A percentile compares a stretch with the other conserved stretches of the same genome.
Evolutionary conservation across 2,329 filamentous ascomycete genomes (phyloP).

Genomic region (Blastomyces percursus): DNA sequence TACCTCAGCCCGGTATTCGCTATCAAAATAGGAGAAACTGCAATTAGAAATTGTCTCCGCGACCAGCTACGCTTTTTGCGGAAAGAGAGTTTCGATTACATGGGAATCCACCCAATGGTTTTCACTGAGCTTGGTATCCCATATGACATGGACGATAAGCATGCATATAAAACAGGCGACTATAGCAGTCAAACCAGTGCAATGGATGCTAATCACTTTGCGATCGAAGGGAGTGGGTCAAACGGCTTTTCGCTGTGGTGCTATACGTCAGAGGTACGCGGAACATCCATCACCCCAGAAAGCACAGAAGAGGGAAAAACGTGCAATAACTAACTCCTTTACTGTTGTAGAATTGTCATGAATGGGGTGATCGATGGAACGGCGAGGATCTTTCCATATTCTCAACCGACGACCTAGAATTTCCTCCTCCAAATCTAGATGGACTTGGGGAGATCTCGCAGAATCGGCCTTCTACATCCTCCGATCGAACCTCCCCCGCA

Average conservation of each 20-base stretch:
- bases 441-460: conserved; percentile 22
- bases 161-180: conserved; percentile 90
- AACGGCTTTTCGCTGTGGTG: conserved; percentile 87
- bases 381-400: conserved; percentile 91
- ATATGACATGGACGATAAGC: conserved; percentile 96
- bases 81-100: conserved; percentile 76
- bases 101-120: conserved; percentile 78
- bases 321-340: neutral
- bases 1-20: conserved; percentile 85
- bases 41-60: conserved; percentile 84
- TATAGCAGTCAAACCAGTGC: conserved; percentile 86
- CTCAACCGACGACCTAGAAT: conserved; percentile 65
- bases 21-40: conserved; percentile 82
- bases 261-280: conserved; percentile 58
- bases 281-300: conserved; percentile 25
- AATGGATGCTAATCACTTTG: conserved; percentile 93
- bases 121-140: conserved; percentile 96
- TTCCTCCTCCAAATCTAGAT: conserved; percentile 29
- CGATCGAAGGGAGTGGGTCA: conserved; percentile 68
- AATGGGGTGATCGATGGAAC: conserved; percentile 91
- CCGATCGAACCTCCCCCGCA: conserved; percentile 38
- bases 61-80: conserved; percentile 76
- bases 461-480: conserved; percentile 28
- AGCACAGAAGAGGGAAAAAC: conserved; percentile 39
- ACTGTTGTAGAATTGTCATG: conserved; percentile 61